Evolutionary conservation across 257 asterid species (phyloP), one percentile per base, ranked within the genome.

Genomic region (Scutellaria minor): DNA sequence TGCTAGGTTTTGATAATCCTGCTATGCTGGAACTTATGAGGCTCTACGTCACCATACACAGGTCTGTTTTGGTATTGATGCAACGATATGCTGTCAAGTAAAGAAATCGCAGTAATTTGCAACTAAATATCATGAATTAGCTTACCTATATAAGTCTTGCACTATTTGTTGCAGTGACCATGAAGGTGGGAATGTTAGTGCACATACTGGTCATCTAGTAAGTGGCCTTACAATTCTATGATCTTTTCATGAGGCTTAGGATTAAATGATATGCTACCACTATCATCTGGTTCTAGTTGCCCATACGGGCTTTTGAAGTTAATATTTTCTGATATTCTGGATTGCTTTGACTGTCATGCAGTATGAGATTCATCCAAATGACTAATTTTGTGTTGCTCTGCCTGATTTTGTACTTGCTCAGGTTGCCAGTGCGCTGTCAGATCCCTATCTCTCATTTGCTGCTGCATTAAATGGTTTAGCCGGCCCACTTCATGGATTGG

Each of bases 111-210:
- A 15, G 39, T 63, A 8, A 15, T 35, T 62, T 41, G 40, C 53
- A 11, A 63, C 7, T 42, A 15, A 42, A 42, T 44, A 18, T 18
- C 41, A 12, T 18, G 53, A 40, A 42, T 44, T 35, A 18, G 54
- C 10, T 63, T 44, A 5, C 53, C 8, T 63, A 44, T 7, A 15
- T 63, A 44, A 18, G 9, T 63, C 35, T 63, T 63, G 3, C 6
- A 12, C 40, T 44, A 20, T 42, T 42, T 63, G 68, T 42, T 85
- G 80, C 93, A 95, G 99, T 78, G 99, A 95, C 77, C 99, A 95
- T 62, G 99, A 95, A 88, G 99, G 99, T 47, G 99, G 99, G 42
- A 95, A 95, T 81, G 99, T 95, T 75, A 95, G 99, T 80, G 99
- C 99, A 68, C 99, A 95, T 80, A 95, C 99, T n/a, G 99, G 98